Evolutionary conservation across 257 asterid genomes (phyloP).

Genomic region (Fraxinus excelsior): DNA sequence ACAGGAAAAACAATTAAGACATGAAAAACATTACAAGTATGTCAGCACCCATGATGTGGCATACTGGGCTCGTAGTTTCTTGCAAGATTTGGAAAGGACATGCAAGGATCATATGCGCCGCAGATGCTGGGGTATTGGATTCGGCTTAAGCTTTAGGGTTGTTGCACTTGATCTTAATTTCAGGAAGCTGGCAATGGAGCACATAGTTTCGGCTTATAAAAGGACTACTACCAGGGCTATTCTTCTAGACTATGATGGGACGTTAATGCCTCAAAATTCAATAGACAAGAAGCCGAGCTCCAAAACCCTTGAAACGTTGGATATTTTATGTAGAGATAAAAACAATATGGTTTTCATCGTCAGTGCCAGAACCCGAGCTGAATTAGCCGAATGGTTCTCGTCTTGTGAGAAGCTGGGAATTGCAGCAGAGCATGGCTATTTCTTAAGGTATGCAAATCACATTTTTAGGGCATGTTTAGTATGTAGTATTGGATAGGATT

Average conservation of each 20-base stretch:
- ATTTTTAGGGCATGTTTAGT: neutral
- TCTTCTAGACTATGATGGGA: constrained; percentile 84
- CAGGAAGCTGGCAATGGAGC: constrained; percentile 80
- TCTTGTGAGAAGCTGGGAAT: constrained; percentile 74
- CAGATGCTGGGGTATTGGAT: constrained; percentile 95
- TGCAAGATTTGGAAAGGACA: constrained; percentile 76
- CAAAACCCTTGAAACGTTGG: constrained; percentile 62
- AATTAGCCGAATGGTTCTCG: constrained; percentile 68
- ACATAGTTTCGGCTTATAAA: constrained; percentile 80
- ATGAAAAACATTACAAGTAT: constrained; percentile 80
- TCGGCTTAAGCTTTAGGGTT: constrained; percentile 81
- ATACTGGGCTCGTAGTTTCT: constrained; percentile 90
- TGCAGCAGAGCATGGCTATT: constrained; percentile 92
- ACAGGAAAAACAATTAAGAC: constrained; percentile 81
- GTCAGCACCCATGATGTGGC: constrained; percentile 90
- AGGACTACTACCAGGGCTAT: constrained; percentile 69
- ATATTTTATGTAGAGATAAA: constrained; percentile 64
- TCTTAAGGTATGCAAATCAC: constrained; percentile 50
- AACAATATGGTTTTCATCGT: constrained; percentile 70
- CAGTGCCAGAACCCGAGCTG: constrained; percentile 61
- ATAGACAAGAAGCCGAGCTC: constrained; percentile 82
- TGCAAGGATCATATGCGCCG: constrained; percentile 77
- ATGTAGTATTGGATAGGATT: neutral
- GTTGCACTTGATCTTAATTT: constrained; percentile 85
- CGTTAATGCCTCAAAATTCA: constrained; percentile 82